These are phyloP conservation scores for Apophysomyces ossiformis DNA, from an alignment of 371 early-diverging fungal species.

Conservation along the genomic window DNA sequence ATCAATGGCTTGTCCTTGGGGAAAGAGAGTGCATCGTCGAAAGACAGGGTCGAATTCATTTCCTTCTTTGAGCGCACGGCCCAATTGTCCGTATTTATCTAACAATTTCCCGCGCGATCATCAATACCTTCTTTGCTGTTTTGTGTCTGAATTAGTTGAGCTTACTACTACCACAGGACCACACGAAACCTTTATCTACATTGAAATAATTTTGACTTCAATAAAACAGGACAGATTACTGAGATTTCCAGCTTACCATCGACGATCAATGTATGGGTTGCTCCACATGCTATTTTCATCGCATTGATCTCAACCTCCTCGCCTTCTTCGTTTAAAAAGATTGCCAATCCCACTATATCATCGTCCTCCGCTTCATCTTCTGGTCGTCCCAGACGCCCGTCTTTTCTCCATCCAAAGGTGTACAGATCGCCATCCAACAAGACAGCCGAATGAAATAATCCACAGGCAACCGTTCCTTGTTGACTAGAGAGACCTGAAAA, in stretches of 20 bases:
- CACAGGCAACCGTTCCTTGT: conserved; percentile 25
- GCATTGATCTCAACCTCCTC: conserved; percentile 26
- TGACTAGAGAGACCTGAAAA: conserved; percentile 31
- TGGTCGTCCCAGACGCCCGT: conserved; percentile 41
- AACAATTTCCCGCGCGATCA: neutral
- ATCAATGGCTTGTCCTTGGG: conserved; percentile 22
- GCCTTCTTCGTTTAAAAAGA: conserved; percentile 26
- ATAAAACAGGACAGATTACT: neutral
- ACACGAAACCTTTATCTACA: conserved; percentile 33
- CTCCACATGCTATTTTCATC: conserved; percentile 39
- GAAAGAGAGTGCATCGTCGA: conserved; percentile 22
- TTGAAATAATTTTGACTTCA: neutral
- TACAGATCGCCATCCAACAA: conserved; percentile 38
- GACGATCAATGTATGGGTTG: conserved; percentile 43
- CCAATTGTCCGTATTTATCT: conserved; percentile 43
- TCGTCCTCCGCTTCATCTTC: conserved; percentile 20
- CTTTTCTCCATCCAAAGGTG: conserved; percentile 47
- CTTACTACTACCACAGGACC: conserved; percentile 50
- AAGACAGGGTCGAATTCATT: conserved; percentile 18
- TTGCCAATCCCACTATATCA: conserved; percentile 21
- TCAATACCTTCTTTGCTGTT: neutral
- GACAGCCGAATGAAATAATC: conserved; percentile 47
- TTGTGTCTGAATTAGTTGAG: neutral
- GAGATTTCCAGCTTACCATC: conserved; percentile 28
- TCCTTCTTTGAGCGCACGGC: conserved; percentile 14